These are phyloP conservation scores for Seminavis robusta DNA, from an alignment of 108 stramenopile genomes.

Conservation along the genomic window DNA sequence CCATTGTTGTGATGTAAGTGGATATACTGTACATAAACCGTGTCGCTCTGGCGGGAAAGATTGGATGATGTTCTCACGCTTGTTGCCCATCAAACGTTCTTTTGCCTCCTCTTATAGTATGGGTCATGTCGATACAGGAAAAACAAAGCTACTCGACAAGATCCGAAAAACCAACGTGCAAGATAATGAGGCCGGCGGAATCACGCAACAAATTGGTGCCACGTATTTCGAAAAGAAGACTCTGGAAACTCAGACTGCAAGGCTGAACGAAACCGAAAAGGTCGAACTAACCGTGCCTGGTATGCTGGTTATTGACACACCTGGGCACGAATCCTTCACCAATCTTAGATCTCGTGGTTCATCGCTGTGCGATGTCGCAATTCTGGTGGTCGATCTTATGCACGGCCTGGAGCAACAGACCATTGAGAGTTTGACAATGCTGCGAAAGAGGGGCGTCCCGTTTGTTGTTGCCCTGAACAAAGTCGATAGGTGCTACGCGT, in stretches of 20 bases:
- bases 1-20: conserved; percentile 98
- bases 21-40: too few relatives aligned
- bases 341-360: conserved; percentile 97
- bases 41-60: too few relatives aligned
- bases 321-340: conserved; percentile 98
- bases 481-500: conserved; percentile 97
- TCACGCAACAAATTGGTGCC: conserved; percentile 99
- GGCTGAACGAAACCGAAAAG: conserved; percentile 82
- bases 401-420: conserved; percentile 99
- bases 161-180: conserved; percentile 99
- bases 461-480: conserved; percentile 99
- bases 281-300: conserved; percentile 91
- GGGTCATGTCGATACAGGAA: conserved; percentile 99
- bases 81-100: too few relatives aligned
- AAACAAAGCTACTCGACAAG: conserved; percentile 98
- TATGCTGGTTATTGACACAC: conserved; percentile 98
- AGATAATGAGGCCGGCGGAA: conserved; percentile 99
- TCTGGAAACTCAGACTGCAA: conserved; percentile 77
- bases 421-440: conserved; percentile 96
- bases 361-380: conserved; percentile 97
- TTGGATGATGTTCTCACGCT: too few relatives aligned
- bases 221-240: conserved; percentile 97
- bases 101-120: too few relatives aligned
- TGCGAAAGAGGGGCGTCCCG: conserved; percentile 87
- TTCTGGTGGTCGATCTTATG: conserved; percentile 99